A percentile compares a stretch with the other conserved stretches of the same genome.
These are phyloP conservation scores for Dictyostelium brefeldianum DNA, from an alignment of 78 protist genomes.

Conservation along the genomic window DNA sequence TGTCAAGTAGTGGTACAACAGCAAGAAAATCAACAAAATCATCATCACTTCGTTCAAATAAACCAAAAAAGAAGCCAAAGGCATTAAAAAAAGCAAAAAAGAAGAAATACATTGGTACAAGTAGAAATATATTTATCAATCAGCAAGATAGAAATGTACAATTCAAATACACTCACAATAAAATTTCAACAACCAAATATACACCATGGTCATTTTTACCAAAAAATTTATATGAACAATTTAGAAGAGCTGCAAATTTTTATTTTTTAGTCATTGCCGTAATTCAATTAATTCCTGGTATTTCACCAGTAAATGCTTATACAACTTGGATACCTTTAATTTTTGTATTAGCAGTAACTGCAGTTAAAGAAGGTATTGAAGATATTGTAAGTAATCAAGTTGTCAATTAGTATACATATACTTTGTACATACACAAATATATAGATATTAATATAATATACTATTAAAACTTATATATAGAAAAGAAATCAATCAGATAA, in stretches of 20 bases:
- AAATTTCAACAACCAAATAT: constrained; percentile 83
- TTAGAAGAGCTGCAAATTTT: constrained; percentile 87
- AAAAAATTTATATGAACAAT: constrained; percentile 87
- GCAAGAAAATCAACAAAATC: neutral
- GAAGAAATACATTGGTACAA: constrained; percentile 56
- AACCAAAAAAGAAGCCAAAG: constrained; percentile 71
- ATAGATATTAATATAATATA: no score
- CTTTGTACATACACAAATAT: neutral
- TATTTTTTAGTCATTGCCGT: constrained; percentile 91
- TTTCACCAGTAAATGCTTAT: constrained; percentile 87
- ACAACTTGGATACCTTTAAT: constrained; percentile 89
- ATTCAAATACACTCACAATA: constrained; percentile 46
- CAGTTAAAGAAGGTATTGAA: constrained; percentile 88
- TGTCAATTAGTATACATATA: neutral
- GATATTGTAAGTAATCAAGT: constrained; percentile 83
- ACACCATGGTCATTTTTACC: constrained; percentile 80
- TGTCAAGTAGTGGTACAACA: neutral
- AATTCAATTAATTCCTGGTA: constrained; percentile 82
- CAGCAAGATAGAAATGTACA: constrained; percentile 22
- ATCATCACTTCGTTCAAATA: constrained; percentile 43
- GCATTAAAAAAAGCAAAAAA: constrained; percentile 62
- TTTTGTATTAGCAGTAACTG: constrained; percentile 88
- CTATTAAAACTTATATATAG: constrained; percentile 28
- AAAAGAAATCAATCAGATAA: constrained; percentile 77
- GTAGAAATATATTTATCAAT: constrained; percentile 42